These are phyloP conservation scores for Solioccasus polychromus DNA, from an alignment of 768 basidiomycete genomes.

Conservation along the genomic window DNA sequence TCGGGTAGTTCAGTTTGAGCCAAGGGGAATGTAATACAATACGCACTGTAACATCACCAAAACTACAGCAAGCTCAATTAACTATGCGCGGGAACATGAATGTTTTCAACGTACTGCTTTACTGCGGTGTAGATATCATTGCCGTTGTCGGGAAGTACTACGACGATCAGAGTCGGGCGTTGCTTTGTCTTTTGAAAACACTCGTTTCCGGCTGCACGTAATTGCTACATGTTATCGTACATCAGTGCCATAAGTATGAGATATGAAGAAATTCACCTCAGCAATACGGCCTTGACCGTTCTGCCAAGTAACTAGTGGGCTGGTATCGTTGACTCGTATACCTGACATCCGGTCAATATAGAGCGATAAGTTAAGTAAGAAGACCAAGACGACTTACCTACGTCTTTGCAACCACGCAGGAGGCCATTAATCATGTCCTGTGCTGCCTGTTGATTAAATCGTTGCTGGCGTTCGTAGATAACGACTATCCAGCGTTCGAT, in stretches of 20 bases:
- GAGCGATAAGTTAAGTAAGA: not conserved
- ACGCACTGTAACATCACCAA: conserved; percentile 63
- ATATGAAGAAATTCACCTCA: conserved; percentile 30
- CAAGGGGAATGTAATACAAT: not conserved
- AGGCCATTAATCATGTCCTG: conserved; percentile 57
- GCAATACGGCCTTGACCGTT: conserved; percentile 57
- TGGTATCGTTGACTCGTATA: conserved; percentile 47
- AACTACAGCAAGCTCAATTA: conserved; percentile 40
- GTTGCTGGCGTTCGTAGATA: conserved; percentile 58
- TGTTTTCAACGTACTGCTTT: conserved; percentile 59
- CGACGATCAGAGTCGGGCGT: conserved; percentile 58
- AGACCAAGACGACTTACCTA: conserved; percentile 48
- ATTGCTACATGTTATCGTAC: conserved; percentile 33
- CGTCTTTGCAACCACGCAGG: conserved; percentile 44
- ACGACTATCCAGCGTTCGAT: conserved; percentile 64
- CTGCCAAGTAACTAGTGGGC: conserved; percentile 50
- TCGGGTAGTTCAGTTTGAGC: conserved; percentile 3
- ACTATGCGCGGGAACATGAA: not conserved
- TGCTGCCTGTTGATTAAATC: conserved; percentile 50
- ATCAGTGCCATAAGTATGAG: not conserved
- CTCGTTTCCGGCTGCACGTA: conserved; percentile 49
- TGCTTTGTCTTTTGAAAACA: conserved; percentile 39
- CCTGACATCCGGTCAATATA: conserved; percentile 37
- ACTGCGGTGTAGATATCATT: conserved; percentile 75
- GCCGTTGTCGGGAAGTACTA: conserved; percentile 69